Percentiles rank a stretch among this genome's conserved stretches.
Evolutionary conservation across 140 eudicot species (phyloP).

Genomic region (Bidens hawaiensis): DNA sequence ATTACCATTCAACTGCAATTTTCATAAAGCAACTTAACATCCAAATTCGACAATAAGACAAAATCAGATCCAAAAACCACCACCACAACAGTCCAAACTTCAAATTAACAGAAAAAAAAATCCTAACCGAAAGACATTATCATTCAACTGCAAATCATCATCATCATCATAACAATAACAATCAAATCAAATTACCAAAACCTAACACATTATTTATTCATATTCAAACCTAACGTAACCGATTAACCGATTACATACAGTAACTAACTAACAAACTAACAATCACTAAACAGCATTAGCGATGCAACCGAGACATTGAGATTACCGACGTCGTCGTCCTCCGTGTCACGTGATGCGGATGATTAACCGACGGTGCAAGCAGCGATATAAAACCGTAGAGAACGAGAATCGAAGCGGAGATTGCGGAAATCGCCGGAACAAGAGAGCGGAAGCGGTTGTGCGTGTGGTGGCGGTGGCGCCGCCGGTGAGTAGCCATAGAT

Average conservation of each 20-base stretch:
- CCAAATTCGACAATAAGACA: no score
- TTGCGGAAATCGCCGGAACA: slow-evolving; percentile 41
- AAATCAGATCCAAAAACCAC: no score
- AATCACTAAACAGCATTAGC: background rate
- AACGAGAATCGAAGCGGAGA: slow-evolving; percentile 51
- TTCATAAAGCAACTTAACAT: no score
- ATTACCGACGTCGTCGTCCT: slow-evolving; percentile 25
- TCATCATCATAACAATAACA: no score
- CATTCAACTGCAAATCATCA: no score
- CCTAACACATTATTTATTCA: background rate
- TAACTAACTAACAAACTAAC: background rate
- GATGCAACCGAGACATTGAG: background rate
- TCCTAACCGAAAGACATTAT: no score
- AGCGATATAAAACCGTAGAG: slow-evolving; percentile 48
- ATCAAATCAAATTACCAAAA: no score
- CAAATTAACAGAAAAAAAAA: no score
- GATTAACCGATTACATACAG: slow-evolving; percentile 3
- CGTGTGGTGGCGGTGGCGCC: slow-evolving; percentile 30
- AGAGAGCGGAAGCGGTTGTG: slow-evolving; percentile 33
- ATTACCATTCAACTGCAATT: no score
- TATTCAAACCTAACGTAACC: background rate
- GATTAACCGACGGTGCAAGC: slow-evolving; percentile 62
- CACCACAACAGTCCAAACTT: no score
- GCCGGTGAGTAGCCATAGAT: slow-evolving; percentile 36
- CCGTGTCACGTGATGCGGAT: slow-evolving; percentile 22